These are phyloP conservation scores for Pythium folliculosum DNA, from an alignment of 352 stramenopile species.

Conservation along the genomic window DNA sequence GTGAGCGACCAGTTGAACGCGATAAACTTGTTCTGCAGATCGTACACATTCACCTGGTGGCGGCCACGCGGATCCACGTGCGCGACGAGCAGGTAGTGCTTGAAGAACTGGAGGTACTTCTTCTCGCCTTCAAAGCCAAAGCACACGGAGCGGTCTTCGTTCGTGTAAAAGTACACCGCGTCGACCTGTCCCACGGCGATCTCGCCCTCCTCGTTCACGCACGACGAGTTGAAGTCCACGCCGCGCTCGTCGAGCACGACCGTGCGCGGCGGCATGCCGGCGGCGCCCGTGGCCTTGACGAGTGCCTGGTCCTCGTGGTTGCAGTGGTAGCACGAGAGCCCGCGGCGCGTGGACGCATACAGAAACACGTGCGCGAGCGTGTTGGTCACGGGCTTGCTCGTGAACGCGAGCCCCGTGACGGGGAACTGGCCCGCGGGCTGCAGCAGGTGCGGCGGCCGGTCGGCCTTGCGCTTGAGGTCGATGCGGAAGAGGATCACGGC, in stretches of 20 bases:
- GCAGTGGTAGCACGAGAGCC: conserved; percentile 85
- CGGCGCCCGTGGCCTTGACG: conserved; percentile 62
- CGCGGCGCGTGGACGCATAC: conserved; percentile 76
- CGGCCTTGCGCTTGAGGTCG: conserved; percentile 74
- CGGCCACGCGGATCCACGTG: conserved; percentile 81
- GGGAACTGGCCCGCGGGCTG: conserved; percentile 80
- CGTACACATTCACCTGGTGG: conserved; percentile 90
- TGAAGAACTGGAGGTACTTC: conserved; percentile 87
- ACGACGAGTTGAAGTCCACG: conserved; percentile 79
- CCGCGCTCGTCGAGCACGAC: conserved; percentile 82
- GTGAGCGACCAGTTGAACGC: conserved; percentile 91
- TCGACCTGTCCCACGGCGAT: conserved; percentile 84
- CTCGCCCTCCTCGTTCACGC: conserved; percentile 84
- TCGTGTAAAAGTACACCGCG: conserved; percentile 90
- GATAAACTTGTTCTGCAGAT: conserved; percentile 92
- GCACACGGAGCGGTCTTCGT: conserved; percentile 84
- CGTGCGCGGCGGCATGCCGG: conserved; percentile 64
- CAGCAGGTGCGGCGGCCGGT: conserved; percentile 68
- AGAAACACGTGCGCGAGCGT: conserved; percentile 72
- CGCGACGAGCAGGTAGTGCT: conserved; percentile 84
- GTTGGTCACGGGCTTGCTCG: conserved; percentile 70
- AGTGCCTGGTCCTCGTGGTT: conserved; percentile 80
- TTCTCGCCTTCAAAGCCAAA: conserved; percentile 90
- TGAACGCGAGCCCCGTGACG: conserved; percentile 78
- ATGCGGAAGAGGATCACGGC: conserved; percentile 83